phyloP scores from a whole-genome alignment of 2,329 filamentous ascomycete species.

The Trichoderma hamatum region DNA sequence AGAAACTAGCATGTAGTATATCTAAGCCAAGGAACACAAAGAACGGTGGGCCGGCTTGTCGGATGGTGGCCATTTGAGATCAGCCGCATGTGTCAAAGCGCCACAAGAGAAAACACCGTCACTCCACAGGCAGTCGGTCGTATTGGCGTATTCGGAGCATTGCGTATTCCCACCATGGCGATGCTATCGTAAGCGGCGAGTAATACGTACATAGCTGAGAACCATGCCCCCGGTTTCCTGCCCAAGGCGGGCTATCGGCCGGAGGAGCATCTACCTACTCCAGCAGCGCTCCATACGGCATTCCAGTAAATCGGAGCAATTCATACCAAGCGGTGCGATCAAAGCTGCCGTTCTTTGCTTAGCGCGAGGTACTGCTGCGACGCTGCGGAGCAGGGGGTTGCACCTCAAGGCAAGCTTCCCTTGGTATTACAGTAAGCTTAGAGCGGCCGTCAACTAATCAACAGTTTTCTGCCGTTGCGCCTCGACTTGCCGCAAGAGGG shows the following conservation, averaged over 20 bases:
- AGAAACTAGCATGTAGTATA: background rate
- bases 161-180: background rate
- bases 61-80: background rate
- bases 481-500: background rate
- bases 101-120: background rate
- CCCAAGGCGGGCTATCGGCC: background rate
- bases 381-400: background rate
- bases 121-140: background rate
- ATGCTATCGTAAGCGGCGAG: background rate
- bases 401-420: background rate
- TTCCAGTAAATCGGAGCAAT: conserved; percentile 1
- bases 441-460: background rate
- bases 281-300: background rate
- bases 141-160: background rate
- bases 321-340: conserved; percentile 5
- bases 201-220: background rate
- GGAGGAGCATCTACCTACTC: background rate
- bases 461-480: background rate
- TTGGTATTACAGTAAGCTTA: background rate
- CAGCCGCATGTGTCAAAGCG: conserved; percentile 15
- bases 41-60: background rate
- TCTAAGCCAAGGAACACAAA: background rate
- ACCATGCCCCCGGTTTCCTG: background rate
- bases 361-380: conserved; percentile 7
- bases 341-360: conserved; percentile 9